Conservation (phyloP, 257 asterid species). For the Knoxia roxburghii region DNA sequence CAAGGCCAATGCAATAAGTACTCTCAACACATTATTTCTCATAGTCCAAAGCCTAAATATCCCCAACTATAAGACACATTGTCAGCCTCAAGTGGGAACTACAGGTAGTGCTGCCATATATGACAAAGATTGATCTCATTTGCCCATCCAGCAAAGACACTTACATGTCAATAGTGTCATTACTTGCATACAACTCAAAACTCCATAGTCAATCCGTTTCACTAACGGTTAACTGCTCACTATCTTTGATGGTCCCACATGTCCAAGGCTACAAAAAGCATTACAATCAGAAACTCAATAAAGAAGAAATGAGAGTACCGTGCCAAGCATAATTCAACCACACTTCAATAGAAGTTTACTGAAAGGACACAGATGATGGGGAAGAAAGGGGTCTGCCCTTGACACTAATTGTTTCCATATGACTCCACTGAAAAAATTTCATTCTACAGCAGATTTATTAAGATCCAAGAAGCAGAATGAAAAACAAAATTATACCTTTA, state of each 20-base stretch:
- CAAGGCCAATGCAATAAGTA: no score
- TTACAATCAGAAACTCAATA: background rate
- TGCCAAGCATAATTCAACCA: background rate
- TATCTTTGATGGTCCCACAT: background rate
- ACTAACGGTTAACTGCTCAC: background rate
- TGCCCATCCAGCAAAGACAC: background rate
- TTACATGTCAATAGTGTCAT: background rate
- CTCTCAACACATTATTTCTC: background rate
- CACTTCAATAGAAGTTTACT: background rate
- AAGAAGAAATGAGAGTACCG: background rate
- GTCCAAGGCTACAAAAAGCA: background rate
- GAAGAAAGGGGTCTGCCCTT: no score
- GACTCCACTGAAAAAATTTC: background rate
- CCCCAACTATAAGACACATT: background rate
- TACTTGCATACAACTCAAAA: background rate
- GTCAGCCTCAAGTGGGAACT: no score
- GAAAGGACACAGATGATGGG: background rate
- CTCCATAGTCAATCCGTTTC: background rate
- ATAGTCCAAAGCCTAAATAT: background rate
- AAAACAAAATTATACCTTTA: slow-evolving; percentile 44
- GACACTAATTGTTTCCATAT: no score
- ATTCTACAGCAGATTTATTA: background rate
- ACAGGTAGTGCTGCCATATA: background rate
- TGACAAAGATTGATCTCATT: background rate
- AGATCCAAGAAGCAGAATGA: background rate